Conservation (phyloP, 805 yeast genomes). For the Lachancea waltii region DNA sequence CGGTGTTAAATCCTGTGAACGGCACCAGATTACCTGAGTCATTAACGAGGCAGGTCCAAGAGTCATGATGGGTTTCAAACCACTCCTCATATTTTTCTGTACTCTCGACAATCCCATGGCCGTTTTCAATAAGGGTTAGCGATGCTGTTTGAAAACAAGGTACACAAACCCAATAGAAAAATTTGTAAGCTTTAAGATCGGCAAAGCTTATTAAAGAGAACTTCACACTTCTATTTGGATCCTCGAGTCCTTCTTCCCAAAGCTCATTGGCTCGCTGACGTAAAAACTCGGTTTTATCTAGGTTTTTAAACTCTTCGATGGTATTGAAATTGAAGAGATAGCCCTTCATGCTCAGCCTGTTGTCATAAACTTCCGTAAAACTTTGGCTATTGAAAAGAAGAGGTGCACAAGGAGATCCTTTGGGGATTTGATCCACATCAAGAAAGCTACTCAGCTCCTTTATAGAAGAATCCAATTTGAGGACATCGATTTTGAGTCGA, state of each 20-base stretch:
- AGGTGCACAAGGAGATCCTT: constrained; percentile 15
- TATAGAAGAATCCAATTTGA: constrained; percentile 43
- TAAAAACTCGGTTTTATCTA: constrained; percentile 59
- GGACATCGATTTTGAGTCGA: constrained; percentile 62
- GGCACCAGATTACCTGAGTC: constrained; percentile 15
- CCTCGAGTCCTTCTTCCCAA: constrained; percentile 25
- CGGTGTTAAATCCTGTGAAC: constrained; percentile 12
- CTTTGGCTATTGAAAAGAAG: constrained; percentile 28
- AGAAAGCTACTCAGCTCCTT: constrained; percentile 23
- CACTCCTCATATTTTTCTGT: constrained; percentile 10
- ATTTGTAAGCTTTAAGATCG: constrained; percentile 83
- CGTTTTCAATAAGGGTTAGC: constrained; percentile 2
- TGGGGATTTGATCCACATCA: constrained; percentile 19
- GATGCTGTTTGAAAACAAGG: constrained; percentile 46
- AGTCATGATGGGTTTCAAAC: constrained; percentile 15
- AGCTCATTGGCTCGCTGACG: constrained; percentile 33
- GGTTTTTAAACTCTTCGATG: constrained; percentile 70
- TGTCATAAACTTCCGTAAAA: too few species aligned
- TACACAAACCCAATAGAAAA: constrained; percentile 83
- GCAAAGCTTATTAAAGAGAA: constrained; percentile 64
- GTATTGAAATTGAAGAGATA: constrained; percentile 63
- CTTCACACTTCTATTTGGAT: constrained; percentile 22
- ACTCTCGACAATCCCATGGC: neutral
- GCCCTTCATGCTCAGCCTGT: too few species aligned
- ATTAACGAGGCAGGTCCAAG: constrained; percentile 28